Base-by-base conservation (phyloP, 768 basidiomycete species). In the Pisolithus sp. region DNA sequence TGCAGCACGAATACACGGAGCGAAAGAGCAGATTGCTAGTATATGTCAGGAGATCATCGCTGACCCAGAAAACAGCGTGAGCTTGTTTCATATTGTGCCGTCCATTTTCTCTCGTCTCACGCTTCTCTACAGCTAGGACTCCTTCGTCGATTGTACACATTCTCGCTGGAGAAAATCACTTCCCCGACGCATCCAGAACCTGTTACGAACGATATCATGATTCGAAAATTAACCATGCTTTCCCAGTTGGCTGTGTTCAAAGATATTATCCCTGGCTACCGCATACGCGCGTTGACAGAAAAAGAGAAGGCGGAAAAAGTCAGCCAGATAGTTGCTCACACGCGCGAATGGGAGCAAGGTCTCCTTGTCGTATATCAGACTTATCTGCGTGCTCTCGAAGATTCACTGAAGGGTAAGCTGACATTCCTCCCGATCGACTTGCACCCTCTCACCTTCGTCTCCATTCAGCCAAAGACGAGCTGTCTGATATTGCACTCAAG, bases 281-380 rank as follows among this genome's bases (percentile, higher is more conserved):
- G 93, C 54, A 95, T 99, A 65, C 91, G 96, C 49, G 71, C 83
- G 17, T 75, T 98, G 41, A 93, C 92, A 7, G 95, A 93, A 47
- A 80, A 81, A 57, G 96, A 99, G 69, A 91, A 89, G 68, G 74
- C 83, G 4, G 92, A 93, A 68, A 96, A 95, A 71, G 92, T 96
- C 57, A 83, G 91, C 66, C 95, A 98, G 69, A 84, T 90, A 74
- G 93, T 99, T 7, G 77, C 85, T 17, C 80, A 83, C 23, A 86
- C 88, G 58, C 81, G 96, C 57, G 96, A 98, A 62, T 98, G 87
- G 80, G 96, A 99, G 65, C 93, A 98, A 67, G 89, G 94, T 23
- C 75, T 99, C 50, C 86, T 98, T 31, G 69, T 76, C 49, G 81
- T 85, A 21, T 99, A 99, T 68, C 93, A 96, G 70, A 74, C 77